A percentile compares a stretch with the other conserved stretches of the same genome.
Evolutionary conservation across 495 filamentous ascomycete species (phyloP).

Genomic region (Melanomma pulvis-pyrius): DNA sequence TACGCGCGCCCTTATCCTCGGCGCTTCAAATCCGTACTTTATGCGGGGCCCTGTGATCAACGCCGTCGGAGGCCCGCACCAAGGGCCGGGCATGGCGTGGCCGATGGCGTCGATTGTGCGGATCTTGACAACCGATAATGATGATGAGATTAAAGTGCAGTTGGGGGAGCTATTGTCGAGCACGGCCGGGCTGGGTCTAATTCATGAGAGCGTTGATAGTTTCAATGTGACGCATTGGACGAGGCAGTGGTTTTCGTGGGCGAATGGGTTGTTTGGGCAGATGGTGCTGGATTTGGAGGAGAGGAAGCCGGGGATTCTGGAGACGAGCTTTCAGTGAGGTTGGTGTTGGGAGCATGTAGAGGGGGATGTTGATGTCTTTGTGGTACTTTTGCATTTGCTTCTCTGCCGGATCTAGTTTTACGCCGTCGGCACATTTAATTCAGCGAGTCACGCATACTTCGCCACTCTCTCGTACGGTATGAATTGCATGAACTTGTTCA

Average conservation of each 20-base stretch:
- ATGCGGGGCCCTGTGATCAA: constrained; percentile 57
- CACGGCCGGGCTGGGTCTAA: constrained; percentile 61
- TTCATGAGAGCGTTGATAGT: constrained; percentile 64
- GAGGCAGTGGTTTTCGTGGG: constrained; percentile 70
- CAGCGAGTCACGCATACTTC: no score
- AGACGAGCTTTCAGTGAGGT: constrained; percentile 49
- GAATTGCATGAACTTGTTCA: no score
- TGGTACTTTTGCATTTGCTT: no score
- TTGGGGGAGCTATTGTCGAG: constrained; percentile 54
- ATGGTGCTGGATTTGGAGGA: constrained; percentile 61
- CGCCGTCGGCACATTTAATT: no score
- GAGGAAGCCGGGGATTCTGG: constrained; percentile 52
- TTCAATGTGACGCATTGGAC: constrained; percentile 58
- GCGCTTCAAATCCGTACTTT: constrained; percentile 59
- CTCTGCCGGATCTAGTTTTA: no score
- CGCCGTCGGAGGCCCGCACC: constrained; percentile 60
- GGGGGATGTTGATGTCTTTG: no score
- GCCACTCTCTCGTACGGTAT: no score
- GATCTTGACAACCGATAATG: constrained; percentile 58
- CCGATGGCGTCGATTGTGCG: constrained; percentile 62
- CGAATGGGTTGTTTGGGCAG: constrained; percentile 70
- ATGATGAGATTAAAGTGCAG: constrained; percentile 53
- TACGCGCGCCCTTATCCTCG: constrained; percentile 56
- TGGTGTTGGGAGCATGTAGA: no score
- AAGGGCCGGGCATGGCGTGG: constrained; percentile 61